A percentile compares a stretch with the other conserved stretches of the same genome.
Evolutionary conservation across 2,329 filamentous ascomycete genomes (phyloP).

Genomic region (Epichloe gansuensis): DNA sequence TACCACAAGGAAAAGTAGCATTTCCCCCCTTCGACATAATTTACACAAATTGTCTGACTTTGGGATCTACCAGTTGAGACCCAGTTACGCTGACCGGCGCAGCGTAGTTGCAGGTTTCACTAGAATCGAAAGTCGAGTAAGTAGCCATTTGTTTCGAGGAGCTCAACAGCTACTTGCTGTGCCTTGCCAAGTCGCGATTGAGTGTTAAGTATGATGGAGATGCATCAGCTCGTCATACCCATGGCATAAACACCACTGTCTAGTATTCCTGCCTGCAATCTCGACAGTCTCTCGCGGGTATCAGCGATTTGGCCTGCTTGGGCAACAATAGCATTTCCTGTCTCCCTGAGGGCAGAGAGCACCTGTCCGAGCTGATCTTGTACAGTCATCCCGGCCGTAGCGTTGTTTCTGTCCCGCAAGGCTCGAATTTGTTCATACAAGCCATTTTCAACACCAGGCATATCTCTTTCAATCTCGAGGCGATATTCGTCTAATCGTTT

Average conservation of each 20-base stretch:
- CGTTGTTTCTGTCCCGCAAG: slow-evolving; percentile 21
- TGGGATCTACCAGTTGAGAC: neutral
- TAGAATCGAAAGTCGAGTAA: neutral
- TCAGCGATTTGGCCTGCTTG: slow-evolving; percentile 31
- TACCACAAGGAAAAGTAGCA: neutral
- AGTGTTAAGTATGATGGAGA: neutral
- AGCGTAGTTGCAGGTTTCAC: neutral
- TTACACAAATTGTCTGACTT: neutral
- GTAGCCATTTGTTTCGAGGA: neutral
- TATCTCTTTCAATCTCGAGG: slow-evolving; percentile 33
- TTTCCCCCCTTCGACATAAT: neutral
- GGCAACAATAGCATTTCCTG: slow-evolving; percentile 26
- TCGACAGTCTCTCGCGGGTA: slow-evolving; percentile 27
- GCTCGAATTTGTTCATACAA: slow-evolving; percentile 30
- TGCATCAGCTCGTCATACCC: slow-evolving; percentile 17
- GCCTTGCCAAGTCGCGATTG: neutral
- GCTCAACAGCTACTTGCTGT: neutral
- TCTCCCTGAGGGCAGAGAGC: slow-evolving; percentile 25
- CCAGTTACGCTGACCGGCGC: neutral
- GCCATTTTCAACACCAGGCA: slow-evolving; percentile 34
- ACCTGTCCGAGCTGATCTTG: slow-evolving; percentile 28
- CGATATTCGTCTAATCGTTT: slow-evolving; percentile 30
- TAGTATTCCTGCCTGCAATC: slow-evolving; percentile 28
- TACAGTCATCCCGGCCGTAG: slow-evolving; percentile 14
- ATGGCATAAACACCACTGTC: slow-evolving; percentile 23